Base-by-base conservation (phyloP, 306 rosid species). In the Sindora glabra region DNA sequence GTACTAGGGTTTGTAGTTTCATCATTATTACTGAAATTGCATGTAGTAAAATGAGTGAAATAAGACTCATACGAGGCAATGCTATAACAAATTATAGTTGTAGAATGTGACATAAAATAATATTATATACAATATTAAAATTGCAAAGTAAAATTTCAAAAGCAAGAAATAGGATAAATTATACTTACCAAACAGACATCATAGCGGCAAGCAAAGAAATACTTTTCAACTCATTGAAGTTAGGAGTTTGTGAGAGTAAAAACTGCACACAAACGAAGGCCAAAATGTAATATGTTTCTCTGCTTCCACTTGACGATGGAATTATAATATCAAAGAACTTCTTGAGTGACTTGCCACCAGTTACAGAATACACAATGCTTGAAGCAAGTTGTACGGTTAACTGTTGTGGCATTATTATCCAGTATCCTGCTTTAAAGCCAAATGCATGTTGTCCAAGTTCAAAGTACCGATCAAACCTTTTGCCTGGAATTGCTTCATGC, bases 341-440 rank as follows among this genome's bases (percentile, higher is more conserved):
- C 78, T 86, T 83, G 12, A 86, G 18, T 0, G 95, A 86, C 40
- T 83, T 83, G 0, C 95, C 95, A 5, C 95, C 95, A 0, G 90
- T 86, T 23, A 86, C 87, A 6, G 66, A 21, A 27, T 86, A 86
- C 8, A 86, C 95, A 13, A 86, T 86, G 44, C 53, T 44, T 0
- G 86, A 34, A 16, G 88, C 86, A 12, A 83, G 73, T 21, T 83
- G 88, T 55, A 86, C 90, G 0, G 56, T 69, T 14, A 81, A 18
- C 15, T 86, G 95, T 8, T 73, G 83, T 7, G 81, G 71, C 85
- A 86, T 74, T 0, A 86, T 65, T 13, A 71, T 10, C 90, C 84
- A 78, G 7, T 46, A 74, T 3, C 95, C 90, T 0, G 74, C 45
- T 18, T 62, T 76, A 0, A 62, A 71, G 0, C 95, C 95, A 25